These are phyloP conservation scores for Pelargonium citronellum DNA, from an alignment of 441 rosid species.

Conservation along the genomic window DNA sequence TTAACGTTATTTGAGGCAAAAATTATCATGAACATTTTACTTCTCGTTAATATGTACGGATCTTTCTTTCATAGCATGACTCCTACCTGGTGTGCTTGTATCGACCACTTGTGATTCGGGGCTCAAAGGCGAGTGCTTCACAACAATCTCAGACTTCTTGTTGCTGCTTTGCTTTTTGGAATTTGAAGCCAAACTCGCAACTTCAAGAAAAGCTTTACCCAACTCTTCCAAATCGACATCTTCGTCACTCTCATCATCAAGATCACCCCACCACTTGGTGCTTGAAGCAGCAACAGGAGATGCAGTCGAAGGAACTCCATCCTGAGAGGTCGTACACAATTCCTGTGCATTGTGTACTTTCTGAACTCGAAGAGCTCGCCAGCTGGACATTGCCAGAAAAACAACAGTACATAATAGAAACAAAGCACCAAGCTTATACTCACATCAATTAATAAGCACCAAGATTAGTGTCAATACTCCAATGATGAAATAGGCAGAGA, in stretches of 20 bases:
- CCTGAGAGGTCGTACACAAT: slow-evolving; percentile 12
- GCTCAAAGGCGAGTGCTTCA: slow-evolving; percentile 28
- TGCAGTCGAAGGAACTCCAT: slow-evolving; percentile 15
- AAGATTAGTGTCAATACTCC: not conserved
- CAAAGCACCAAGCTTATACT: not conserved
- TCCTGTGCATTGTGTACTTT: slow-evolving; percentile 32
- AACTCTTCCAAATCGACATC: slow-evolving; percentile 60
- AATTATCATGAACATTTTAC: not conserved
- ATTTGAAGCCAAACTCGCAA: slow-evolving; percentile 43
- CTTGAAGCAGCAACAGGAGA: slow-evolving; percentile 35
- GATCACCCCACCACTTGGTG: slow-evolving; percentile 46
- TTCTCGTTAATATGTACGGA: not conserved
- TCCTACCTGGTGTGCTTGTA: slow-evolving; percentile 37
- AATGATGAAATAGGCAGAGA: not conserved
- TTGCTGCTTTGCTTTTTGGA: slow-evolving; percentile 34
- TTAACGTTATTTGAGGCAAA: not conserved
- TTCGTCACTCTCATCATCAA: slow-evolving; percentile 43
- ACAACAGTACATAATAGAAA: not conserved
- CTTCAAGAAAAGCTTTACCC: slow-evolving; percentile 56
- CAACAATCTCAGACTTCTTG: slow-evolving; percentile 24
- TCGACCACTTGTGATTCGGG: slow-evolving; percentile 26
- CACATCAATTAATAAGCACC: not conserved
- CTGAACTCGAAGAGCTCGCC: slow-evolving; percentile 77
- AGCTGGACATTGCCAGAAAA: slow-evolving; percentile 34
- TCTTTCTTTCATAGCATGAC: slow-evolving; percentile 3